Percentiles rank a stretch among this genome's conserved stretches.
Conservation (phyloP, 768 basidiomycete species). For the Lyophyllum atratum region DNA sequence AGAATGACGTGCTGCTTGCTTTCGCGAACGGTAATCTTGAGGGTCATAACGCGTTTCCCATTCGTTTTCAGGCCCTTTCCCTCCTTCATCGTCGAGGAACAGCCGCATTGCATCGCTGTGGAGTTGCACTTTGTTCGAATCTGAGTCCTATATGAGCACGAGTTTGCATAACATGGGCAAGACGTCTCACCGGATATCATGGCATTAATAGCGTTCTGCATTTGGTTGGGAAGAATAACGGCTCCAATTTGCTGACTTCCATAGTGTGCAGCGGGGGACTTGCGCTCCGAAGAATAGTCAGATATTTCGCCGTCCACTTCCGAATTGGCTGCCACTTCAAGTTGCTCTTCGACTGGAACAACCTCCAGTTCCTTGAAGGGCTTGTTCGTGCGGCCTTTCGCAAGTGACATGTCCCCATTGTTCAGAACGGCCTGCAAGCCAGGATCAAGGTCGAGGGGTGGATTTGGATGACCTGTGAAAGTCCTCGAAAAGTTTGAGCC, state of each 20-base stretch:
- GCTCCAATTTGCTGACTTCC: slow-evolving; percentile 75
- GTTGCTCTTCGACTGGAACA: slow-evolving; percentile 36
- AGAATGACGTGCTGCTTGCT: slow-evolving; percentile 58
- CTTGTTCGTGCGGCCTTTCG: slow-evolving; percentile 31
- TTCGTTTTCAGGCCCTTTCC: slow-evolving; percentile 27
- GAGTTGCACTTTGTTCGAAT: slow-evolving; percentile 61
- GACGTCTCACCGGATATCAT: slow-evolving; percentile 65
- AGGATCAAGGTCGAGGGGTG: slow-evolving; percentile 66
- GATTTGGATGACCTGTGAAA: slow-evolving; percentile 48
- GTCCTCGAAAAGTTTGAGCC: neutral
- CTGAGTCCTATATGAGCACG: slow-evolving; percentile 35
- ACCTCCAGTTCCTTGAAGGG: slow-evolving; percentile 58
- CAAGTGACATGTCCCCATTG: slow-evolving; percentile 70
- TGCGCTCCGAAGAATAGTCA: slow-evolving; percentile 39
- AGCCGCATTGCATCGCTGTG: slow-evolving; percentile 75
- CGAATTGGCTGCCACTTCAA: slow-evolving; percentile 28
- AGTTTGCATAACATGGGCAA: neutral
- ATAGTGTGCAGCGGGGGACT: slow-evolving; percentile 81
- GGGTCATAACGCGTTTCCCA: slow-evolving; percentile 63
- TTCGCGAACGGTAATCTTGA: slow-evolving; percentile 55
- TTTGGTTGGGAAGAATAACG: slow-evolving; percentile 70
- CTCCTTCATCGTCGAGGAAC: slow-evolving; percentile 44
- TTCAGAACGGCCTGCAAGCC: slow-evolving; percentile 60
- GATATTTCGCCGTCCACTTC: slow-evolving; percentile 30
- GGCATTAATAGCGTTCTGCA: slow-evolving; percentile 62